Conservation (phyloP, 306 rosid genomes). For the Albizia julibrissin region DNA sequence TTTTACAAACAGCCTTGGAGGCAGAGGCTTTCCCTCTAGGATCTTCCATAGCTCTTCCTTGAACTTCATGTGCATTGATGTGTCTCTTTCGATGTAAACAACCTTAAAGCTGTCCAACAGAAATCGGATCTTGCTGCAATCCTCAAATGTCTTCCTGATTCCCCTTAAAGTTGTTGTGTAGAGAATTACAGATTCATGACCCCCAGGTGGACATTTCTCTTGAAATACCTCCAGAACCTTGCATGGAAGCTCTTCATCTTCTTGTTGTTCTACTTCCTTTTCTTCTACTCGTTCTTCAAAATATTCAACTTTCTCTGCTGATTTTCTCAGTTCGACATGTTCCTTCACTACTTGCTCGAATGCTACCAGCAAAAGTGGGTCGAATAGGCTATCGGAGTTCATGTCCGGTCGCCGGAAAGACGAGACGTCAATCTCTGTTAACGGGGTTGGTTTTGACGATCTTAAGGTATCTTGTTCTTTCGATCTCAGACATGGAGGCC, state of each 20-base stretch:
- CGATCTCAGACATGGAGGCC: slow-evolving; percentile 32
- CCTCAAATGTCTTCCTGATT: slow-evolving; percentile 79
- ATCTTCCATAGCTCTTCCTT: slow-evolving; percentile 67
- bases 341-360: slow-evolving; percentile 64
- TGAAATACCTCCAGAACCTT: slow-evolving; percentile 51
- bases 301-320: not conserved
- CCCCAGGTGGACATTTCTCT: slow-evolving; percentile 79
- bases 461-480: slow-evolving; percentile 33
- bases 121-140: slow-evolving; percentile 75
- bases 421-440: slow-evolving; percentile 47
- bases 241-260: not conserved
- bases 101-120: slow-evolving; percentile 75
- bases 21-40: slow-evolving; percentile 50
- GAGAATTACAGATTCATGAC: slow-evolving; percentile 57
- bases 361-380: slow-evolving; percentile 71
- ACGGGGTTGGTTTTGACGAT: slow-evolving; percentile 20
- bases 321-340: slow-evolving; percentile 43
- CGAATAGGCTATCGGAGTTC: slow-evolving; percentile 77
- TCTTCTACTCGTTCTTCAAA: slow-evolving; percentile 32
- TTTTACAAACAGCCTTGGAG: slow-evolving; percentile 57
- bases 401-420: slow-evolving; percentile 75
- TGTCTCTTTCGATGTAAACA: slow-evolving; percentile 65
- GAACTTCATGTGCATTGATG: slow-evolving; percentile 78
- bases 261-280: not conserved
- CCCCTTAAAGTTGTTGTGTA: slow-evolving; percentile 85